These are phyloP conservation scores for Fusarium coffeatum DNA, from an alignment of 2,329 filamentous ascomycete species.

Conservation along the genomic window DNA sequence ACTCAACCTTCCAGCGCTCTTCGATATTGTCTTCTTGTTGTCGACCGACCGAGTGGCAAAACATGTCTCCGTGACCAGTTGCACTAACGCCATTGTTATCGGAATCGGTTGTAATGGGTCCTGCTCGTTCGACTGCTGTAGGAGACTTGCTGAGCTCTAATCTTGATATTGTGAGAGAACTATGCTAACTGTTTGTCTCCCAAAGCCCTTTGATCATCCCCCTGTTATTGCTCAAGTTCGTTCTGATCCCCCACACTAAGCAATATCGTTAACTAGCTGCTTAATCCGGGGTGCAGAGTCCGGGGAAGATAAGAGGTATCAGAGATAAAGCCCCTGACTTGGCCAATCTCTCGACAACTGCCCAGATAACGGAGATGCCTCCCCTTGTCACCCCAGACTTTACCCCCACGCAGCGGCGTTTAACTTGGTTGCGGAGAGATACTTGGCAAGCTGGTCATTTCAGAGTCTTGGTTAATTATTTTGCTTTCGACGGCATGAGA, in stretches of 20 bases:
- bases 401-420: slow-evolving; percentile 33
- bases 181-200: neutral
- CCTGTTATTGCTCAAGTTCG: neutral
- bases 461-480: neutral
- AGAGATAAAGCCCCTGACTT: slow-evolving; percentile 34
- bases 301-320: slow-evolving; percentile 24
- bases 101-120: neutral
- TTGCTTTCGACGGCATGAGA: neutral
- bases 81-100: neutral
- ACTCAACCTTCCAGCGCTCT: neutral
- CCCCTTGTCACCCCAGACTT: slow-evolving; percentile 30
- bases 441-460: slow-evolving; percentile 4
- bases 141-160: neutral
- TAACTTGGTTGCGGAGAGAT: neutral
- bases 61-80: neutral
- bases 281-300: neutral
- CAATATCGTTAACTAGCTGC: neutral
- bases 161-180: neutral
- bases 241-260: neutral
- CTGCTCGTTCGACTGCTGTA: neutral
- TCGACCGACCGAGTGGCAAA: neutral
- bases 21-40: neutral
- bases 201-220: neutral
- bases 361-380: slow-evolving; percentile 29
- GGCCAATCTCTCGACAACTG: slow-evolving; percentile 6